These are phyloP conservation scores for Aegilops sharonensis DNA, from an alignment of 176 grass and related monocot genomes.

Conservation along the genomic window DNA sequence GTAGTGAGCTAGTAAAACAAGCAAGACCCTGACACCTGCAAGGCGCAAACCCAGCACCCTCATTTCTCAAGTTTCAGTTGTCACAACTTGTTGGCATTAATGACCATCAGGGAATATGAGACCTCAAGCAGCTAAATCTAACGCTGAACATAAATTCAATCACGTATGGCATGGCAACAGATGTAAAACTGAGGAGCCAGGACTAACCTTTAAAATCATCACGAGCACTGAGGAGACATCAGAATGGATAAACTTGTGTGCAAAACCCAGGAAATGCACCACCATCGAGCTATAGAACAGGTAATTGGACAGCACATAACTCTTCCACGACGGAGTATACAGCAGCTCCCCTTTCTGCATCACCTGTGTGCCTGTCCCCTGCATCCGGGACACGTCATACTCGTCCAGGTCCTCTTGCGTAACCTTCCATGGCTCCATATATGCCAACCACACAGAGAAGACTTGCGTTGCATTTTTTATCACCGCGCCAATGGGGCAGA, in stretches of 20 bases:
- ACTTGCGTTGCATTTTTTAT: background rate
- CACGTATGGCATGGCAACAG: background rate
- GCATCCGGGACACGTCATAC: background rate
- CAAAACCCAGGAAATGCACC: constrained; percentile 86
- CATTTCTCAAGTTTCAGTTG: background rate
- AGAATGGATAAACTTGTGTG: constrained; percentile 86
- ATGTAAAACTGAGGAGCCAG: background rate
- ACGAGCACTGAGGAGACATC: constrained; percentile 31
- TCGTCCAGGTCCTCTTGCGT: background rate
- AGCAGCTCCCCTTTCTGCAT: background rate
- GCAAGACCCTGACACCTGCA: background rate
- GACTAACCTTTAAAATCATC: constrained; percentile 40
- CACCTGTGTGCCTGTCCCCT: background rate
- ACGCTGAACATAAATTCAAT: background rate
- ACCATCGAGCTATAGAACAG: constrained; percentile 84
- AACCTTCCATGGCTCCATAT: constrained; percentile 7
- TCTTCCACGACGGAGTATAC: constrained; percentile 31
- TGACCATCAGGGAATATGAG: background rate
- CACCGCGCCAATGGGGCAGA: background rate
- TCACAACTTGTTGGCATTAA: background rate
- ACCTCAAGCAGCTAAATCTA: background rate
- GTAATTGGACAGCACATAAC: constrained; percentile 84
- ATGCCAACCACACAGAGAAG: background rate
- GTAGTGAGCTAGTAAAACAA: background rate
- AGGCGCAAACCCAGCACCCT: background rate